Percentiles rank a stretch among this genome's conserved stretches.
Conservation (phyloP, 106 monocot genomes). For the Dioscorea dumetorum region DNA sequence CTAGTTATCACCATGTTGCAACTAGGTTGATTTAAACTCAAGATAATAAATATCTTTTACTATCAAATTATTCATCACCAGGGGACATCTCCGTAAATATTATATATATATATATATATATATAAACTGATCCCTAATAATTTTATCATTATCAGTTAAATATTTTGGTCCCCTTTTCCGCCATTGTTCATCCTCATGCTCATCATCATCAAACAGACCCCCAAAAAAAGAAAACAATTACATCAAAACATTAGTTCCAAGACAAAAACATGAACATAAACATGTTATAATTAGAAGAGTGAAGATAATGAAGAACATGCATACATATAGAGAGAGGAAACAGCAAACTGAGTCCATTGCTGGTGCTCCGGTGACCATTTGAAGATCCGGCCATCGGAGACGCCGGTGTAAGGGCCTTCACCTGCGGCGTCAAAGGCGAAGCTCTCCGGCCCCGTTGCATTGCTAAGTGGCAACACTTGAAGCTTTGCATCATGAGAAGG, state of each 20-base stretch:
- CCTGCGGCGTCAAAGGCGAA: conserved; percentile 15
- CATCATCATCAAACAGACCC: neutral
- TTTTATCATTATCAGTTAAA: too few species aligned
- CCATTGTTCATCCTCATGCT: too few species aligned
- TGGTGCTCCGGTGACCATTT: neutral
- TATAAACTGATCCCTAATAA: too few species aligned
- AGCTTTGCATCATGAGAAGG: too few species aligned
- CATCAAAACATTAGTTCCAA: neutral
- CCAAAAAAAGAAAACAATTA: neutral
- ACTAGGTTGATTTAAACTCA: too few species aligned
- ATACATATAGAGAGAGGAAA: neutral
- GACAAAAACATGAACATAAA: neutral
- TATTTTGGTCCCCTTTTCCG: too few species aligned
- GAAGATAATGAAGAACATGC: neutral
- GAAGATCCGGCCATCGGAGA: conserved; percentile 26
- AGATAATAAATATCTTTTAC: too few species aligned
- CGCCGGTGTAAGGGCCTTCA: conserved; percentile 29
- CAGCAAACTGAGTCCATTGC: conserved; percentile 10
- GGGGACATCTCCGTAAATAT: too few species aligned
- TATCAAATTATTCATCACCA: neutral
- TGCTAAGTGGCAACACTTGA: neutral
- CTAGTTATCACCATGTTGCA: too few species aligned
- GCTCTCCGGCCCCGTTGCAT: conserved; percentile 19
- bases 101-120: too few species aligned
- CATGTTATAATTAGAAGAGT: neutral